Percentiles rank a stretch among this genome's conserved stretches.
phyloP scores from a whole-genome alignment of 371 early-diverging fungal genomes.

The Mucor indicus region DNA sequence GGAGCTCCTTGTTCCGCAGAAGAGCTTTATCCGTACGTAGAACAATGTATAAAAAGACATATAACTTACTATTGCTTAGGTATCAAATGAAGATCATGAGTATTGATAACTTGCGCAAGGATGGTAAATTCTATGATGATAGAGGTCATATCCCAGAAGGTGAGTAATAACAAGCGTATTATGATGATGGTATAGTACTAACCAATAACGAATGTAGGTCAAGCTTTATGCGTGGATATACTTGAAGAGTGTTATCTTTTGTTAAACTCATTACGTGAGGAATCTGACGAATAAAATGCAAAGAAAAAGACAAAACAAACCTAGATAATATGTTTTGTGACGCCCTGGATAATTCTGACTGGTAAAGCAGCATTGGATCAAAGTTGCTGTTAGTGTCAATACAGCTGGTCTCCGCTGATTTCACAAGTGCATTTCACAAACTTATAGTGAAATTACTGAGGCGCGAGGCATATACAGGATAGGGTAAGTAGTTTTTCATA shows the following conservation, averaged over 20 bases:
- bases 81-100: conserved; percentile 85
- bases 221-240: conserved; percentile 74
- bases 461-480: too few species aligned
- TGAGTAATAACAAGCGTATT: not conserved
- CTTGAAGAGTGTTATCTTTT: conserved; percentile 83
- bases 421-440: too few species aligned
- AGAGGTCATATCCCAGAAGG: conserved; percentile 83
- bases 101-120: conserved; percentile 74
- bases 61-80: not conserved
- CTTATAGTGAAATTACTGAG: too few species aligned
- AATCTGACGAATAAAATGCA: not conserved
- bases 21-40: conserved; percentile 38
- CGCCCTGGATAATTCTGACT: too few species aligned
- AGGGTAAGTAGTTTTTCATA: too few species aligned
- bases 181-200: not conserved
- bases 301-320: too few species aligned
- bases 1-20: conserved; percentile 70
- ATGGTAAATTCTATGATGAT: conserved; percentile 85
- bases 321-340: too few species aligned
- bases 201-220: conserved; percentile 26
- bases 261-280: conserved; percentile 63
- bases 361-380: too few species aligned
- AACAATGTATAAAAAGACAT: not conserved
- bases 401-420: too few species aligned
- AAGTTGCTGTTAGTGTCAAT: too few species aligned